Conservation (phyloP, 1,139 yeast genomes). For the Protomyces macrosporus region DNA sequence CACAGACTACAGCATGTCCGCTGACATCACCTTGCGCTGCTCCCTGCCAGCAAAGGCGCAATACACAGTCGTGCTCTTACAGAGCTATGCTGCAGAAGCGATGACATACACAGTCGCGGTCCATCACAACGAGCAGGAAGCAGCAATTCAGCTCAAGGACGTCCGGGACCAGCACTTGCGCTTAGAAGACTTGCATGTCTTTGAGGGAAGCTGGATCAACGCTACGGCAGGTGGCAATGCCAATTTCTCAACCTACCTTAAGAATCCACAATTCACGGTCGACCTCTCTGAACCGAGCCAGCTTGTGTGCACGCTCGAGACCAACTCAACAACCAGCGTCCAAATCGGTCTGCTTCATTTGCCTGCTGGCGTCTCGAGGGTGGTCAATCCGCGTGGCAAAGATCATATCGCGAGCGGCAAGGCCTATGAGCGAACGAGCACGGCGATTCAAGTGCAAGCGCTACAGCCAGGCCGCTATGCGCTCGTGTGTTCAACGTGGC, state of each 20-base stretch:
- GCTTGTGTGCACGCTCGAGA: slow-evolving; percentile 36
- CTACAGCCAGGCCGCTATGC: slow-evolving; percentile 28
- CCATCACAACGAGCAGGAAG: slow-evolving; percentile 45
- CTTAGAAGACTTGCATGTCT: slow-evolving; percentile 32
- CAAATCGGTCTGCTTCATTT: background rate
- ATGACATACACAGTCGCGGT: slow-evolving; percentile 33
- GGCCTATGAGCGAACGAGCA: slow-evolving; percentile 27
- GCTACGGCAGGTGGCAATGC: slow-evolving; percentile 55
- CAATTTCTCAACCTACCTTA: slow-evolving; percentile 47
- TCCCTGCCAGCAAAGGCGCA: slow-evolving; percentile 34
- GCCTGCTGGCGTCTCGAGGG: background rate
- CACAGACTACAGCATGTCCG: slow-evolving; percentile 36
- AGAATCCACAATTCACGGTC: slow-evolving; percentile 60
- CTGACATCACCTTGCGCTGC: slow-evolving; percentile 35
- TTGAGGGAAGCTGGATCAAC: slow-evolving; percentile 49
- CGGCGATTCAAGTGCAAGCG: background rate
- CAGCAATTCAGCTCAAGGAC: slow-evolving; percentile 36
- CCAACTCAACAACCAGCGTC: slow-evolving; percentile 36
- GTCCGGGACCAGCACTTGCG: slow-evolving; percentile 32
- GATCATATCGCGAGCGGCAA: slow-evolving; percentile 27
- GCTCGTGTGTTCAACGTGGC: slow-evolving; percentile 27
- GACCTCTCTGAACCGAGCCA: slow-evolving; percentile 33
- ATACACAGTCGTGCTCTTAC: slow-evolving; percentile 33
- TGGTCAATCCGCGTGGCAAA: slow-evolving; percentile 19
- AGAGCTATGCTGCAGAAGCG: slow-evolving; percentile 34